phyloP scores from a whole-genome alignment of 1,139 yeast species.

The Kluyveromyces sp. region DNA sequence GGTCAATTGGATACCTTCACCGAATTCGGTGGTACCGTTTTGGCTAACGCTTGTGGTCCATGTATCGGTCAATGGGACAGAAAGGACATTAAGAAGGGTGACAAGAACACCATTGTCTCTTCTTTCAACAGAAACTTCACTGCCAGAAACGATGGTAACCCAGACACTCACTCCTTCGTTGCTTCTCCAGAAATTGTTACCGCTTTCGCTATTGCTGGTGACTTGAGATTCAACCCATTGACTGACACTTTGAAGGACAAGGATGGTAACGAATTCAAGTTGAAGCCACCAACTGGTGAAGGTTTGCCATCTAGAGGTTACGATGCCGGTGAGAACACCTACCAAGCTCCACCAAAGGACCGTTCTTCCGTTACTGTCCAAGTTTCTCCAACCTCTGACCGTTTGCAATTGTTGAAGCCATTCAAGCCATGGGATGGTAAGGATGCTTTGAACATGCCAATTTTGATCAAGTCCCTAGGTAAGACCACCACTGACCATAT shows the following conservation, averaged over 20 bases:
- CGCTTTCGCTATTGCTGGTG: conserved; percentile 95
- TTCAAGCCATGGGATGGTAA: conserved; percentile 95
- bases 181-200: conserved; percentile 98
- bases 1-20: conserved; percentile 86
- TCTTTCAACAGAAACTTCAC: conserved; percentile 99
- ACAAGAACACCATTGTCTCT: conserved; percentile 95
- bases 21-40: conserved; percentile 89
- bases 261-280: conserved; percentile 92
- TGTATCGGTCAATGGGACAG: conserved; percentile 99
- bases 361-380: conserved; percentile 67
- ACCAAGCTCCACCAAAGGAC: conserved; percentile 95
- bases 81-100: conserved; percentile 94
- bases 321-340: conserved; percentile 92
- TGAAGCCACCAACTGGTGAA: conserved; percentile 81
- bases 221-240: conserved; percentile 95
- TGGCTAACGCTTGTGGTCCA: conserved; percentile 99
- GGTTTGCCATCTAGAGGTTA: conserved; percentile 92
- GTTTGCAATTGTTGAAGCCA: conserved; percentile 85
- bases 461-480: conserved; percentile 92
- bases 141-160: conserved; percentile 98
- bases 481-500: conserved; percentile 99
- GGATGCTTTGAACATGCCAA: conserved; percentile 84
- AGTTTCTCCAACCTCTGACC: conserved; percentile 80
- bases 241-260: conserved; percentile 91
- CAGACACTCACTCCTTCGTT: conserved; percentile 95